These are phyloP conservation scores for Peronospora farinosa DNA, from an alignment of 352 stramenopile species.

Conservation along the genomic window DNA sequence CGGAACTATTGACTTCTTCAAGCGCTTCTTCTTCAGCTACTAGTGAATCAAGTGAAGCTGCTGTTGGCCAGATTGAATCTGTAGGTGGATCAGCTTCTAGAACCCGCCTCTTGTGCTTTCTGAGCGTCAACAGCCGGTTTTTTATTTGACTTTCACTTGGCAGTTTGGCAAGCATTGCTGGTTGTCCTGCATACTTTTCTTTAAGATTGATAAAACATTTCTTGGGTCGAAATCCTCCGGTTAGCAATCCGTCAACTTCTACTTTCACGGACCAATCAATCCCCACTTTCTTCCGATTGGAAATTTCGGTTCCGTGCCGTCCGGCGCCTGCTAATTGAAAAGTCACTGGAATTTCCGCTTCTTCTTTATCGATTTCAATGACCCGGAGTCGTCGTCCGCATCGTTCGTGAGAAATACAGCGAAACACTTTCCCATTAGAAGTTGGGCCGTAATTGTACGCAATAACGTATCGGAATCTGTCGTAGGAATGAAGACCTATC, in stretches of 20 bases:
- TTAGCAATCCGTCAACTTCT: constrained; percentile 20
- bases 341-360: constrained; percentile 13
- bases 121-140: constrained; percentile 19
- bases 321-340: constrained; percentile 14
- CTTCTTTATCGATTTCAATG: too few species aligned
- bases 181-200: constrained; percentile 17
- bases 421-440: constrained; percentile 18
- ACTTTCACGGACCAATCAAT: constrained; percentile 16
- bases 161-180: constrained; percentile 17
- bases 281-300: constrained; percentile 13
- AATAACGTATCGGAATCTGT: constrained; percentile 15
- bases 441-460: constrained; percentile 27
- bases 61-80: not conserved
- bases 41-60: not conserved
- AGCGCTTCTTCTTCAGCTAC: not conserved
- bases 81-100: not conserved
- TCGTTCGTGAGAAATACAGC: constrained; percentile 20
- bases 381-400: constrained; percentile 18
- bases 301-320: constrained; percentile 9
- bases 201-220: constrained; percentile 10
- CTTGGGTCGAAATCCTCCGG: constrained; percentile 1
- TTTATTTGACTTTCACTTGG: constrained; percentile 12
- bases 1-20: constrained; percentile 2
- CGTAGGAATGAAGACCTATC: constrained; percentile 13
- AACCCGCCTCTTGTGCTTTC: constrained; percentile 6